Evolutionary conservation across 2,329 filamentous ascomycete genomes (phyloP), one percentile per base, ranked within the genome.

Genomic region (Setomelanomma holmii): DNA sequence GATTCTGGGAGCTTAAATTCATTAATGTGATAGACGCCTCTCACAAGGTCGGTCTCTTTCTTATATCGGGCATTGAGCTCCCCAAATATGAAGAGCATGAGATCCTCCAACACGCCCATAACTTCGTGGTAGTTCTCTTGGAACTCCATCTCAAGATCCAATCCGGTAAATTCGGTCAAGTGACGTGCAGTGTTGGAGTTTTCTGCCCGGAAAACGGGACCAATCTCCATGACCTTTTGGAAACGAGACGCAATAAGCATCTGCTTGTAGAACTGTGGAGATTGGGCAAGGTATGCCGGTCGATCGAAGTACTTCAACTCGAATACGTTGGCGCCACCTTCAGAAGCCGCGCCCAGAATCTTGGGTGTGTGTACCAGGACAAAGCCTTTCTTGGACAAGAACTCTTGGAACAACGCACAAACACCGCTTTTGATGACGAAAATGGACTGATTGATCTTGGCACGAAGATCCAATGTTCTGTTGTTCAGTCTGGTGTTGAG

Each of bases 291-390:
- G 72, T 81, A 95, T 1, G 91, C 93, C 60, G 89, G 85, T 69
- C 89, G 86, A 62, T 89, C 90, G 75, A 98, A 98, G 78, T 98
- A 98, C 38, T 88, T 87, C 64, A 98, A 81, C 65, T 88, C 84
- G 76, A 99, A 98, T 35, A 98, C 93, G 72, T 93, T 96, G 63
- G 87, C 87, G 60, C 95, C 95, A 67, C 95, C 93, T 78, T 99
- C 95, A 4, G 91, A 95, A 4, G 95, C 90, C 12, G 93, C 89
- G 43, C 89, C 93, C 49, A 96, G 90, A 38, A 99, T 82, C 74
- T 92, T 93, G 8, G 95, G 92, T 1, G 93, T 90, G 74, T 96
- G 91, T 68, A 97, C 92, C 74, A 90, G 86, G 59, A 88, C 86
- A 75, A 96, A 96, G 47, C 86, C 85, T 53, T 84, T 84, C 60